phyloP scores from a whole-genome alignment of 495 filamentous ascomycete genomes.

The Aspergillus heteromorphus region DNA sequence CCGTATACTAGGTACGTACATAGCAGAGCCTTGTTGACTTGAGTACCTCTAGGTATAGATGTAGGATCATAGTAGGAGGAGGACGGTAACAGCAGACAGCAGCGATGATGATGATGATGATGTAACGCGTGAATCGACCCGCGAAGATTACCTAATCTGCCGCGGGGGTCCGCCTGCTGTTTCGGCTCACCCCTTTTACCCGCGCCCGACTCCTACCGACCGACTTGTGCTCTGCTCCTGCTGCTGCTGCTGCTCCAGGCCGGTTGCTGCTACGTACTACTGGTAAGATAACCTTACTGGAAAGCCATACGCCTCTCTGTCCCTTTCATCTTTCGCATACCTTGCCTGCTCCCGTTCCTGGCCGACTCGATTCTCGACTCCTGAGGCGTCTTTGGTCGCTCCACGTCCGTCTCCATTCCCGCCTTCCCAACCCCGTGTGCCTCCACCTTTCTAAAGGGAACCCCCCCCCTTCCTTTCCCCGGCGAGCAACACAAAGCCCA shows the following conservation, averaged over 20 bases:
- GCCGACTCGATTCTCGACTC: slow-evolving; percentile 7
- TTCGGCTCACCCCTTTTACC: slow-evolving; percentile 15
- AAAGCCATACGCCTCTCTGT: slow-evolving; percentile 17
- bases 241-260: slow-evolving; percentile 10
- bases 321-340: slow-evolving; percentile 11
- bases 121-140: neutral
- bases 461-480: slow-evolving; percentile 9
- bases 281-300: slow-evolving; percentile 22
- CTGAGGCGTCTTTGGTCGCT: slow-evolving; percentile 12
- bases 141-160: slow-evolving; percentile 10
- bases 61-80: no score
- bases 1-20: no score
- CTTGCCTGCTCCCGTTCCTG: slow-evolving; percentile 10
- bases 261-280: slow-evolving; percentile 11
- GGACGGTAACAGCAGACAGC: no score
- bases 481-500: neutral
- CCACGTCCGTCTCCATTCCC: slow-evolving; percentile 22
- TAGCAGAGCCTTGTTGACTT: no score
- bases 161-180: slow-evolving; percentile 12
- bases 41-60: no score
- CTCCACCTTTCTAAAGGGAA: slow-evolving; percentile 11
- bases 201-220: slow-evolving; percentile 16
- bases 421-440: slow-evolving; percentile 14
- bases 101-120: no score
- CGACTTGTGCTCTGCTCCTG: slow-evolving; percentile 18